These are phyloP conservation scores for Candida railenensis DNA, from an alignment of 805 yeast species.

Conservation along the genomic window DNA sequence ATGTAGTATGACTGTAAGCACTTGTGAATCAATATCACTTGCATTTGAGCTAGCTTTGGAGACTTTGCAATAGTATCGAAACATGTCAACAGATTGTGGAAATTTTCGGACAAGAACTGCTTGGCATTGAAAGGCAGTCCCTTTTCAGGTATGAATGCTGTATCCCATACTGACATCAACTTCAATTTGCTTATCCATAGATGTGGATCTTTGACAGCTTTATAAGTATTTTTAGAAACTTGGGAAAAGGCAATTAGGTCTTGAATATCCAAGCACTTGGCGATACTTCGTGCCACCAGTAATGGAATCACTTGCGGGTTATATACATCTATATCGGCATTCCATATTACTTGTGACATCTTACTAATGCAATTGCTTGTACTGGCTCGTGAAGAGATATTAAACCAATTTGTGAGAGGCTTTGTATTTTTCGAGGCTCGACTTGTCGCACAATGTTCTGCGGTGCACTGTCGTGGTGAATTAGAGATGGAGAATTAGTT, in stretches of 20 bases:
- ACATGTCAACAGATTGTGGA: conserved; percentile 33
- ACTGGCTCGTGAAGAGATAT: no score
- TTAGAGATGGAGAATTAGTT: no score
- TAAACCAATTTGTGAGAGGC: no score
- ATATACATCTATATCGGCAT: conserved; percentile 45
- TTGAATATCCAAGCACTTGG: conserved; percentile 31
- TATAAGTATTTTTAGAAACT: conserved; percentile 37
- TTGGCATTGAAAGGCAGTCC: neutral
- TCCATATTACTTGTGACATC: conserved; percentile 49
- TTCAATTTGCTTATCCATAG: conserved; percentile 38
- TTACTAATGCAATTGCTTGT: no score
- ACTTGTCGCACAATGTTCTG: no score
- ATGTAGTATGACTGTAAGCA: conserved; percentile 43
- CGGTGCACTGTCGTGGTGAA: no score
- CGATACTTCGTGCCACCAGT: conserved; percentile 34
- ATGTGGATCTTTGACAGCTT: conserved; percentile 36
- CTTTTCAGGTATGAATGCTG: conserved; percentile 9
- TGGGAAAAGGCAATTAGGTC: conserved; percentile 40
- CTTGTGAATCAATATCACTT: conserved; percentile 36
- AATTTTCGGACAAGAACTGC: conserved; percentile 5
- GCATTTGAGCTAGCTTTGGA: conserved; percentile 34
- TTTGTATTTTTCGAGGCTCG: no score
- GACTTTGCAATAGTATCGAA: conserved; percentile 24
- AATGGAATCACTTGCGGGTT: conserved; percentile 37
- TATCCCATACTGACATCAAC: conserved; percentile 39